Evolutionary conservation across 2,329 filamentous ascomycete species (phyloP), one percentile per base, ranked within the genome.

Genomic region (Phialocephala sp.): DNA sequence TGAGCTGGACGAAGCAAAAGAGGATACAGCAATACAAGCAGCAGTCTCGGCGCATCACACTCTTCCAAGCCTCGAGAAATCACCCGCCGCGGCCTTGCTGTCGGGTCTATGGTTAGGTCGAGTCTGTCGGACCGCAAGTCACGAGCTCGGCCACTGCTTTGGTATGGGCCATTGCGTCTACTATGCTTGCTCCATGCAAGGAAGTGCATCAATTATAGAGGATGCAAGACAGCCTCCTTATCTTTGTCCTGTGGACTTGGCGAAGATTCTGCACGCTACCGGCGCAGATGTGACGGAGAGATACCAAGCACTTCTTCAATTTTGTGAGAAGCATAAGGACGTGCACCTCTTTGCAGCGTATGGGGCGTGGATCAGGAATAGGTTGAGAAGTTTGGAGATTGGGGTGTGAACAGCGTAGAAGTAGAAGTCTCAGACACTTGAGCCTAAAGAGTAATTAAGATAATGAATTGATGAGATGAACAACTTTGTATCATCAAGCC

Each of bases 61-160:
- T 12, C 64, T 70, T 1, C 63, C 68, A 22, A 57, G 54, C 1
- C 54, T 70, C 9, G 54, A 68, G 8, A 5, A 4, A 3, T 24
- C 12, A 22, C 76, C 75, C 5, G 69, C 71, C 4, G 68, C 62
- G 8, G 20, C 75, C 0, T 75, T 77, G 1, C 65, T 79, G 0
- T 71, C 75, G 0, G 80, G 76, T 0, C 72, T 89, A 1, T 91
- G 88, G 87, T 81, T 91, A 15, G 81, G 81, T 11, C 80, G 84
- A 12, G 75, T 86, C 2, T 86, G 80, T 60, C 83, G 83, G 59
- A 90, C 89, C 0, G 84, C 83, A 1, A 82, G 82, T 1, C 89
- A 91, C 72, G 89, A 92, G 72, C 76, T 91, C 0, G 86, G 87
- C 0, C 89, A 91, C 74, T 91, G 88, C 72, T 83, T 92, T 43